Evolutionary conservation across 1,284 basidiomycete genomes (phyloP).

Genomic region (Papiliotrema fonsecae): DNA sequence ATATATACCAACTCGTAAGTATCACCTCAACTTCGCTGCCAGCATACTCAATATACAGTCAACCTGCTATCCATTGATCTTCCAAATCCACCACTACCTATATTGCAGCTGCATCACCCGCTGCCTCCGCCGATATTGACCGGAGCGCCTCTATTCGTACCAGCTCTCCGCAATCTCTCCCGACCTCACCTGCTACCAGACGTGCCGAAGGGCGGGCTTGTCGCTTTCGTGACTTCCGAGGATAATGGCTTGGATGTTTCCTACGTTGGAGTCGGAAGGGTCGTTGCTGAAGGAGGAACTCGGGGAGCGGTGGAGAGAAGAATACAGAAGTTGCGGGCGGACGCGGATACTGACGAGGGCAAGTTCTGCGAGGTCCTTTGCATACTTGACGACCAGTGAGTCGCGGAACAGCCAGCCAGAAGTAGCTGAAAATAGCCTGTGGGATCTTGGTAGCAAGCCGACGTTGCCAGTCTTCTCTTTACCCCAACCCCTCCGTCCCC

Average conservation of each 20-base stretch:
- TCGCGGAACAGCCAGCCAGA: neutral
- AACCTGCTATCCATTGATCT: slow-evolving; percentile 27
- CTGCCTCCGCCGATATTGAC: slow-evolving; percentile 45
- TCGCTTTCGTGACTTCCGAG: slow-evolving; percentile 31
- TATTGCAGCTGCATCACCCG: slow-evolving; percentile 40
- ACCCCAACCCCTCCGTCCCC: slow-evolving; percentile 22
- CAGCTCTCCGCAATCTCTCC: slow-evolving; percentile 38
- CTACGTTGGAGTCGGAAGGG: slow-evolving; percentile 40
- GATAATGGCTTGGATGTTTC: slow-evolving; percentile 19
- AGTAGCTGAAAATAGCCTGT: slow-evolving; percentile 25
- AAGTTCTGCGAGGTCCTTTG: slow-evolving; percentile 43
- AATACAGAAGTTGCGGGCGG: slow-evolving; percentile 17
- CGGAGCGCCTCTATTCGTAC: slow-evolving; percentile 52
- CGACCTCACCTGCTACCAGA: slow-evolving; percentile 38
- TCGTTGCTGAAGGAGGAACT: slow-evolving; percentile 38
- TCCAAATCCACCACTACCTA: slow-evolving; percentile 28
- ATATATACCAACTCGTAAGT: slow-evolving; percentile 61
- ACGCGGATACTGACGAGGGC: slow-evolving; percentile 38
- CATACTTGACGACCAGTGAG: slow-evolving; percentile 45
- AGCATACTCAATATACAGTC: slow-evolving; percentile 56
- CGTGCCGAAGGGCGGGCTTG: slow-evolving; percentile 31
- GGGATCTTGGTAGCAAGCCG: slow-evolving; percentile 40
- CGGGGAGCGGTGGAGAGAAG: slow-evolving; percentile 34
- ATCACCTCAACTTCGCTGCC: neutral
- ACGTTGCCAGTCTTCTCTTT: slow-evolving; percentile 21